Percentiles rank a stretch among this genome's conserved stretches.
Evolutionary conservation across 176 grass and related monocot genomes (phyloP).

Genomic region (Ananas comosus): DNA sequence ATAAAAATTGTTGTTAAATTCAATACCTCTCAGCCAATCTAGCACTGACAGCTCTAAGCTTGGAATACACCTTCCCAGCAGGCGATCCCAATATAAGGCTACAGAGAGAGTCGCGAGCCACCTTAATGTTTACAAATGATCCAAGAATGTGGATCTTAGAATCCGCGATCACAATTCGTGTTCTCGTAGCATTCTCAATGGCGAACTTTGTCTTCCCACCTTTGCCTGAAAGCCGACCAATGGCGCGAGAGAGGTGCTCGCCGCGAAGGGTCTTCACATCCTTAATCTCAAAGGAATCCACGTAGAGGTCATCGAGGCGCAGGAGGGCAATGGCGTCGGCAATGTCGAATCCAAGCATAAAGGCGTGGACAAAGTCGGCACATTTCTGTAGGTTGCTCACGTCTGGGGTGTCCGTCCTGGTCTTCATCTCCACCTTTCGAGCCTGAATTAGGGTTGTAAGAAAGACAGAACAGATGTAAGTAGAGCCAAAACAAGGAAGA

Average conservation of each 20-base stretch:
- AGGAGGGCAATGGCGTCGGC: slow-evolving; percentile 53
- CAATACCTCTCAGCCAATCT: slow-evolving; percentile 68
- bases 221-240: slow-evolving; percentile 82
- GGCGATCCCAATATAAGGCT: slow-evolving; percentile 87
- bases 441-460: slow-evolving; percentile 30
- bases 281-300: slow-evolving; percentile 94
- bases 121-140: slow-evolving; percentile 94
- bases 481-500: neutral
- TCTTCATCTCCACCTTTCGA: slow-evolving; percentile 81
- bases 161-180: slow-evolving; percentile 78
- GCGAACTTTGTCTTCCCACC: slow-evolving; percentile 86
- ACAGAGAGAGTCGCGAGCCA: slow-evolving; percentile 81
- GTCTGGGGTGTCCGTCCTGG: slow-evolving; percentile 64
- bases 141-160: slow-evolving; percentile 91
- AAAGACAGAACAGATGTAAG: neutral
- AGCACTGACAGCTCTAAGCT: slow-evolving; percentile 70
- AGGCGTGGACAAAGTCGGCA: slow-evolving; percentile 65
- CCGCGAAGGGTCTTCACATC: slow-evolving; percentile 88
- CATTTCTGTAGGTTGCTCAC: slow-evolving; percentile 88
- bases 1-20: neutral
- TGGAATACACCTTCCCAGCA: slow-evolving; percentile 87
- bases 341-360: slow-evolving; percentile 92
- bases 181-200: slow-evolving; percentile 88
- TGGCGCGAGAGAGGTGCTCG: slow-evolving; percentile 80
- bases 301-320: slow-evolving; percentile 73